Evolutionary conservation across 2,329 filamentous ascomycete genomes (phyloP).

Genomic region (Byssochlamys sp.): DNA sequence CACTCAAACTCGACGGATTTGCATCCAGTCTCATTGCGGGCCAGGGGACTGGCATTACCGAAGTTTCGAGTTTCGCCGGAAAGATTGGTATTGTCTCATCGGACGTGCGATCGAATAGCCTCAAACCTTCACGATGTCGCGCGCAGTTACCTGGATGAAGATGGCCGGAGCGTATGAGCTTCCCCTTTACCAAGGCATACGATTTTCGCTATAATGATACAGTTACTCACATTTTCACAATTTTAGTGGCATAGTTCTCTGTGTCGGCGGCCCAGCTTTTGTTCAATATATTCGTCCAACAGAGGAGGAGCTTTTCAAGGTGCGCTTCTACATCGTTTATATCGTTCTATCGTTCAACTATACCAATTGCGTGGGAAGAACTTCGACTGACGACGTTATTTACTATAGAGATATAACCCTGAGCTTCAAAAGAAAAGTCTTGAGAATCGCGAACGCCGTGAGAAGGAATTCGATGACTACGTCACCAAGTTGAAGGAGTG

Average conservation of each 20-base stretch:
- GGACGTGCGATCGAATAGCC: neutral
- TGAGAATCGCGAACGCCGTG: conserved; percentile 63
- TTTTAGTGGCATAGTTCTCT: conserved; percentile 58
- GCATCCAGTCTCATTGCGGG: neutral
- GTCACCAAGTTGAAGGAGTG: conserved; percentile 75
- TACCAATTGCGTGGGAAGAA: neutral
- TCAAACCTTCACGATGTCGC: conserved; percentile 31
- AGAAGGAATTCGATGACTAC: conserved; percentile 85
- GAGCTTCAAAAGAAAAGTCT: conserved; percentile 82
- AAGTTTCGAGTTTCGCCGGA: neutral
- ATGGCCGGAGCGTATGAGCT: conserved; percentile 58
- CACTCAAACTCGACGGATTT: neutral
- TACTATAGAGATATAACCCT: conserved; percentile 67
- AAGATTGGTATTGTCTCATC: neutral
- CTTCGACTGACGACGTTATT: neutral
- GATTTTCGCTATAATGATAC: neutral
- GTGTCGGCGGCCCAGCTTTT: conserved; percentile 75
- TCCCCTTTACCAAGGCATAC: conserved; percentile 7
- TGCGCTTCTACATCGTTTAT: conserved; percentile 15
- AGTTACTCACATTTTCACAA: conserved; percentile 1
- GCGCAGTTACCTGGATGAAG: conserved; percentile 49
- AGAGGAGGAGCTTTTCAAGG: conserved; percentile 80
- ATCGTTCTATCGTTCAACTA: neutral
- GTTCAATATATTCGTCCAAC: conserved; percentile 64
- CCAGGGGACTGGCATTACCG: neutral